Base-by-base conservation (phyloP, 257 asterid species). In the Craterostigma plantagineum region DNA sequence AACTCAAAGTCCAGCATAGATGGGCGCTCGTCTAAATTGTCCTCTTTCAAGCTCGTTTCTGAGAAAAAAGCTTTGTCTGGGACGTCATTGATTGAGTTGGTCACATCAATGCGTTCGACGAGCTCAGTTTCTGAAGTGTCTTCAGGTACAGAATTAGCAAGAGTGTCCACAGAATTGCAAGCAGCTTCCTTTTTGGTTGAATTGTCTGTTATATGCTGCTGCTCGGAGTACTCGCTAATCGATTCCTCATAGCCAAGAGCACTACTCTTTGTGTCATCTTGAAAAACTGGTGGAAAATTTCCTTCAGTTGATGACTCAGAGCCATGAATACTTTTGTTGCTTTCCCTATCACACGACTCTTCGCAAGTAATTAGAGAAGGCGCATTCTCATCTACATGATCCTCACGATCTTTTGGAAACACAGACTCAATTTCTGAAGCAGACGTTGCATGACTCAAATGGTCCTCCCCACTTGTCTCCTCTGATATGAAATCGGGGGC, bases 401-500 rank as follows among this genome's bases (percentile, higher is more conserved):
- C 68, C 46, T 52, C 16, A 27, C 50, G 55, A 50, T 57, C 68
- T 16, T 38, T 50, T 49, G 51, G 14, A 48, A 43, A 41, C 39
- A 14, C 42, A 44, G 54, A 18, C 49, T 63, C 63, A 17, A 27
- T 34, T 58, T 51, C 69, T 14, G 46, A 48, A 49, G 61, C 51
- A 46, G 70, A 34, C n/a, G n/a, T n/a, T n/a, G n/a, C n/a, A n/a
- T n/a, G n/a, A n/a, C n/a, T n/a, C n/a, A 14, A 43, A 45, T 42
- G 43, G 45, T 56, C 75, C 42, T 57, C 91, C 35, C 37, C 38
- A 18, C 54, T 64, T 16, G 44, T 48, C 42, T 66, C 80, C 48
- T 71, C 84, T 11, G 46, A 43, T 33, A 60, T 45, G 58, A 81
- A 77, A 33, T 77, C 91, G 13, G 86, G 92, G 65, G 80, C 78